Conservation (phyloP, 1,284 basidiomycete genomes). For the Heterobasidion occidentale region DNA sequence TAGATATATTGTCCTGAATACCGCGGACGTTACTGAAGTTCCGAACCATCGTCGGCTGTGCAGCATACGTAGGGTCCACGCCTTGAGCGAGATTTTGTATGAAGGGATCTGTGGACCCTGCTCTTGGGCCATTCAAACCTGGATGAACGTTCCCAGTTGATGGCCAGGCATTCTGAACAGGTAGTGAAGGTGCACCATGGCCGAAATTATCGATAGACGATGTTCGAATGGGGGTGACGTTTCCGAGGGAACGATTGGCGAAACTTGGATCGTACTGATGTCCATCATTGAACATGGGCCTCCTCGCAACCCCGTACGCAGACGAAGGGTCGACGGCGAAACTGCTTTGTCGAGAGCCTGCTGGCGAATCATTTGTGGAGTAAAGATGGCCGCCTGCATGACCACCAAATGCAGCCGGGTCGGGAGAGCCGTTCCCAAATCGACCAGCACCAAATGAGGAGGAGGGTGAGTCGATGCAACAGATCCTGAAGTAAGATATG, state of each 20-base stretch:
- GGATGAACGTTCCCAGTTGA: slow-evolving; percentile 4
- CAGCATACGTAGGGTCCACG: slow-evolving; percentile 5
- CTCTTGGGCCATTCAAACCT: neutral
- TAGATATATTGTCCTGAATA: slow-evolving; percentile 2
- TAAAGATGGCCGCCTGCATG: slow-evolving; percentile 32
- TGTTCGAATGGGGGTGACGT: slow-evolving; percentile 21
- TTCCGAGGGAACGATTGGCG: slow-evolving; percentile 2
- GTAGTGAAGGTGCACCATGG: slow-evolving; percentile 10
- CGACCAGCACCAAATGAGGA: slow-evolving; percentile 59
- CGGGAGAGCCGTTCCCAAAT: slow-evolving; percentile 61
- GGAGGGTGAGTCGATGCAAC: slow-evolving; percentile 55
- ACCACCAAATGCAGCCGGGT: slow-evolving; percentile 48
- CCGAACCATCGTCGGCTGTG: neutral
- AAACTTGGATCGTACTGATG: slow-evolving; percentile 8
- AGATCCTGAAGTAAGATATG: slow-evolving; percentile 43
- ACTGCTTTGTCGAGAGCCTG: slow-evolving; percentile 17
- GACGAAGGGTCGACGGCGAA: slow-evolving; percentile 7
- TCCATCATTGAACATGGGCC: slow-evolving; percentile 10
- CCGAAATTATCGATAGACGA: slow-evolving; percentile 36
- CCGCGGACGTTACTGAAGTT: neutral
- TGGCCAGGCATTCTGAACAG: slow-evolving; percentile 9
- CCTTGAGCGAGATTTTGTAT: slow-evolving; percentile 1
- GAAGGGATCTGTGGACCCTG: slow-evolving; percentile 8
- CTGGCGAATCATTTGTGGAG: slow-evolving; percentile 26
- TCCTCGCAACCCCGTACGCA: slow-evolving; percentile 6